Percentiles rank a stretch among this genome's conserved stretches.
phyloP scores from a whole-genome alignment of 176 grass and related monocot genomes.

The Rhynchospora breviuscula region DNA sequence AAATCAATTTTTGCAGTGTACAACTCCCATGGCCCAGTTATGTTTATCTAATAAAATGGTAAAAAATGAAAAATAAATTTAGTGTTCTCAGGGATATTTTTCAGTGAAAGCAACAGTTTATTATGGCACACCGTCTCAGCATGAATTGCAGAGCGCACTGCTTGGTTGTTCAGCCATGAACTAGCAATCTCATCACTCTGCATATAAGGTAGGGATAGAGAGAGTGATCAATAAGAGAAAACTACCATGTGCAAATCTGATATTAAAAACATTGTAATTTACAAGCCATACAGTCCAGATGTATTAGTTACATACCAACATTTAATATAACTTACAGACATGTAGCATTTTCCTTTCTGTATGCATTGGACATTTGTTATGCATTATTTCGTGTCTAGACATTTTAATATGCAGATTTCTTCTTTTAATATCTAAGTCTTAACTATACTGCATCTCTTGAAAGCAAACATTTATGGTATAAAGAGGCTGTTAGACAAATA shows the following conservation, averaged over 20 bases:
- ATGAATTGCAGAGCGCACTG: conserved; percentile 40
- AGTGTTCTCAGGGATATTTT: background rate
- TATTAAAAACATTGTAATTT: background rate
- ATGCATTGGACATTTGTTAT: background rate
- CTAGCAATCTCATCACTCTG: conserved; percentile 41
- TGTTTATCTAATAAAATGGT: conserved; percentile 13
- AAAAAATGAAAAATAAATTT: background rate
- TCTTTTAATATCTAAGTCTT: background rate
- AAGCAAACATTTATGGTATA: background rate
- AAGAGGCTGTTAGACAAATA: background rate
- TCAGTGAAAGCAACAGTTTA: background rate
- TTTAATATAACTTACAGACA: background rate
- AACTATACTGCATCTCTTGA: background rate
- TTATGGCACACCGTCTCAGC: conserved; percentile 18
- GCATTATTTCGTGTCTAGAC: background rate
- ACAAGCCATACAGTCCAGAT: background rate
- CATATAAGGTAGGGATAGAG: background rate
- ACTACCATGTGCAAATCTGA: background rate
- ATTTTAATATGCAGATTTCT: background rate
- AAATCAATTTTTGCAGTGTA: conserved; percentile 32
- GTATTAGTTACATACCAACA: background rate
- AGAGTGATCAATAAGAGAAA: background rate
- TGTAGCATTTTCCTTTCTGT: background rate
- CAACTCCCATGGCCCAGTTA: conserved; percentile 31
- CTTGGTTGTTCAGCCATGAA: conserved; percentile 40